Evolutionary conservation across 768 basidiomycete genomes (phyloP).

Genomic region (Mycena amicta): DNA sequence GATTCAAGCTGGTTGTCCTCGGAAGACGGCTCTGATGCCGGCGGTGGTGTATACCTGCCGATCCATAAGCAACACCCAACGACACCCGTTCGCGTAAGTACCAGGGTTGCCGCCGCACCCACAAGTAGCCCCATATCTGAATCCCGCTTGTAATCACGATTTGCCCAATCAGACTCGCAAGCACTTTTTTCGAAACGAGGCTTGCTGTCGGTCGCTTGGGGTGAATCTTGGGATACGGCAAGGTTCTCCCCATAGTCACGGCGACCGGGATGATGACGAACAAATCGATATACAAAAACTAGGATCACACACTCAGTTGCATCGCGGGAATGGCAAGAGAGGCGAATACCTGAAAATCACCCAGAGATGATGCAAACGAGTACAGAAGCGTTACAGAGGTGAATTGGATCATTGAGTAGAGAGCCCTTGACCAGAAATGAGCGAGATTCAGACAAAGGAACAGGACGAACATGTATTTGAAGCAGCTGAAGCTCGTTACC

Average conservation of each 20-base stretch:
- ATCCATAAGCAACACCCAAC: neutral
- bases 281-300: slow-evolving; percentile 97
- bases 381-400: slow-evolving; percentile 96
- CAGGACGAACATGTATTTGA: slow-evolving; percentile 93
- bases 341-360: slow-evolving; percentile 83
- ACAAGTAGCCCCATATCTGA: slow-evolving; percentile 88
- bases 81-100: slow-evolving; percentile 33
- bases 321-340: neutral
- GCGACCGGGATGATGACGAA: slow-evolving; percentile 98
- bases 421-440: slow-evolving; percentile 63
- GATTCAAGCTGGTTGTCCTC: slow-evolving; percentile 77
- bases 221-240: slow-evolving; percentile 84
- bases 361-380: slow-evolving; percentile 93
- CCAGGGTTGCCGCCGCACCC: slow-evolving; percentile 87
- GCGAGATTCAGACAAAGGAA: slow-evolving; percentile 8
- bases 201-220: slow-evolving; percentile 93
- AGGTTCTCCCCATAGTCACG: slow-evolving; percentile 94
- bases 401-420: slow-evolving; percentile 98
- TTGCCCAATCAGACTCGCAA: slow-evolving; percentile 92
- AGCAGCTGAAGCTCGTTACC: slow-evolving; percentile 98
- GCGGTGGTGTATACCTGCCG: slow-evolving; percentile 79
- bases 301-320: slow-evolving; percentile 5
- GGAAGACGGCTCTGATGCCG: slow-evolving; percentile 40
- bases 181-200: slow-evolving; percentile 92
- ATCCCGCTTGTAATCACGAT: slow-evolving; percentile 80